Conservation (phyloP, 768 basidiomycete species). For the Crepidotus variabilis region DNA sequence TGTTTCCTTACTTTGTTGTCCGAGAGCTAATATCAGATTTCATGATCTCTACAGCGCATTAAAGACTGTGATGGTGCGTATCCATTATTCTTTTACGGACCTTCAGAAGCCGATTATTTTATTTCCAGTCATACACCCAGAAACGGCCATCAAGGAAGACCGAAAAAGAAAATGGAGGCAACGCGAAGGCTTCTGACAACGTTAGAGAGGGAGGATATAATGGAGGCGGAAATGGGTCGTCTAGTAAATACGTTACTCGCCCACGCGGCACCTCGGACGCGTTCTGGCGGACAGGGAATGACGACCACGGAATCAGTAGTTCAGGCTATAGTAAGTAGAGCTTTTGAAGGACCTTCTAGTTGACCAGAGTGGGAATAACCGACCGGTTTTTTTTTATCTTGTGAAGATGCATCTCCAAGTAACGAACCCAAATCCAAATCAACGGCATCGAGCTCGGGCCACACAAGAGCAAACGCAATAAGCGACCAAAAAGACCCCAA, state of each 20-base stretch:
- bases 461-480: neutral
- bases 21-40: neutral
- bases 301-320: conserved; percentile 16
- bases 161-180: conserved; percentile 40
- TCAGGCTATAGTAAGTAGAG: conserved; percentile 27
- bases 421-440: neutral
- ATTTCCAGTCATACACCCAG: conserved; percentile 69
- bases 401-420: neutral
- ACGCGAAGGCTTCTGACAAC: conserved; percentile 23
- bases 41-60: conserved; percentile 47
- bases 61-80: conserved; percentile 77
- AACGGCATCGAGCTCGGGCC: neutral
- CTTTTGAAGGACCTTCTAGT: conserved; percentile 1
- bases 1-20: conserved; percentile 1
- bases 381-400: neutral
- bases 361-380: neutral
- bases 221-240: conserved; percentile 19
- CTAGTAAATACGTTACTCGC: conserved; percentile 37
- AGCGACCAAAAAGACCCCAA: neutral
- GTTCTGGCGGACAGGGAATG: conserved; percentile 36
- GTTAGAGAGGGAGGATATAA: conserved; percentile 19
- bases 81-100: neutral
- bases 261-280: conserved; percentile 77
- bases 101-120: conserved; percentile 4
- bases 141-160: conserved; percentile 61